Percentiles rank a stretch among this genome's conserved stretches.
Conservation (phyloP, 768 basidiomycete genomes). For the Harrya chromipes region DNA sequence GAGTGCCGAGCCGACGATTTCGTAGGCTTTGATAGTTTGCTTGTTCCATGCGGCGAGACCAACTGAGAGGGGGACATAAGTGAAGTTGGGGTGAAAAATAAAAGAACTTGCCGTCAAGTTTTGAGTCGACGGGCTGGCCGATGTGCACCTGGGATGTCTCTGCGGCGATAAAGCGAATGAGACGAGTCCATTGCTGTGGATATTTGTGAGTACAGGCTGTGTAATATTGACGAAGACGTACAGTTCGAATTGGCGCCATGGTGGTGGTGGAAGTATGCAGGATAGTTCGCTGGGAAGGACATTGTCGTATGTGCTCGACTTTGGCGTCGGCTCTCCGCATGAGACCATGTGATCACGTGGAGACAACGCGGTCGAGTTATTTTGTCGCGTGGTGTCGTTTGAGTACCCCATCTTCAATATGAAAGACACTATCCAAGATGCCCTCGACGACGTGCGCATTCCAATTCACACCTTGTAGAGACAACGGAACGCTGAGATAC, state of each 20-base stretch:
- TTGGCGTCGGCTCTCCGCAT: constrained; percentile 11
- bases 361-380: constrained; percentile 17
- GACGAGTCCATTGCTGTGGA: constrained; percentile 57
- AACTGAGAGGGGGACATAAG: constrained; percentile 44
- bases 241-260: constrained; percentile 62
- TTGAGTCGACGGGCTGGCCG: constrained; percentile 69
- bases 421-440: constrained; percentile 51
- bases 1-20: constrained; percentile 68
- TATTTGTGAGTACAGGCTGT: background rate
- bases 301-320: background rate
- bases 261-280: constrained; percentile 13
- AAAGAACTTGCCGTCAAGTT: constrained; percentile 53
- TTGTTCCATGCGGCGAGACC: constrained; percentile 52
- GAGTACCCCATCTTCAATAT: constrained; percentile 25
- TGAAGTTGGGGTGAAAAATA: background rate
- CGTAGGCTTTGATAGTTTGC: constrained; percentile 59
- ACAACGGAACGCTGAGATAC: constrained; percentile 9
- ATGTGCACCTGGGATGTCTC: constrained; percentile 75
- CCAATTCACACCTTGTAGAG: background rate
- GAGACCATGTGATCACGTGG: constrained; percentile 31
- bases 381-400: background rate
- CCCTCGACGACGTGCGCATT: constrained; percentile 64
- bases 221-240: constrained; percentile 25
- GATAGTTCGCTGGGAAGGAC: constrained; percentile 1
- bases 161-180: constrained; percentile 76